Evolutionary conservation across 495 filamentous ascomycete species (phyloP), one percentile per base, ranked within the genome.

Genomic region (Penicillium longicatenatum): DNA sequence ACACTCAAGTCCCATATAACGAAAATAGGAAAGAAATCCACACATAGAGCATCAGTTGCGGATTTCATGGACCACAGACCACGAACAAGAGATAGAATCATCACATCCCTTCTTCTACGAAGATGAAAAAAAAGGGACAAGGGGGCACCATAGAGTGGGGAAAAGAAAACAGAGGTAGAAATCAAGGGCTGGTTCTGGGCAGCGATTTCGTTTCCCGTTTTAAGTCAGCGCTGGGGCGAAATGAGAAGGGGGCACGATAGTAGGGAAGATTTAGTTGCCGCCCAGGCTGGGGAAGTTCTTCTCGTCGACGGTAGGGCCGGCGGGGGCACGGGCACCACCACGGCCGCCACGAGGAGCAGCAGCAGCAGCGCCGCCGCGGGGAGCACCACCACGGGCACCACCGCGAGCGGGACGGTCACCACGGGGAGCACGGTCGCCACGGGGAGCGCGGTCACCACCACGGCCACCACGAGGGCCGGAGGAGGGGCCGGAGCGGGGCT

Each of bases 281-380:
- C 76, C 76, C 59, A 79, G 73, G 70, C 68, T 75, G 66, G 76
- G 76, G 71, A 79, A 79, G 75, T 79, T 79, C 73, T 78, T 77
- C 69, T 79, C 76, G 64, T 79, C 76, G 60, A 78, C 74, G 66
- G 71, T 66, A 61, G 70, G 70, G 51, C 69, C 70, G 58, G 72
- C 65, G 52, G 65, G 45, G 66, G 53, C 16, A 20, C 29, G 58
- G 50, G 69, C 70, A 62, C 74, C 64, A 55, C 14, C 52, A 45
- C 26, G 41, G 33, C 14, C 43, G 17, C 68, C 69, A 58, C 64
- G 66, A 17, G 63, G 62, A 57, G 72, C 69, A 62, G 73, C 64
- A 51, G 35, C 31, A 52, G 65, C 50, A 64, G 44, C 16, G 26
- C 43, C 69, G 57, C 68, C 69, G 56, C 64, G 66, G 21, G 63